phyloP scores from a whole-genome alignment of 1,139 yeast species.

The Meyerozyma smithsonii region DNA sequence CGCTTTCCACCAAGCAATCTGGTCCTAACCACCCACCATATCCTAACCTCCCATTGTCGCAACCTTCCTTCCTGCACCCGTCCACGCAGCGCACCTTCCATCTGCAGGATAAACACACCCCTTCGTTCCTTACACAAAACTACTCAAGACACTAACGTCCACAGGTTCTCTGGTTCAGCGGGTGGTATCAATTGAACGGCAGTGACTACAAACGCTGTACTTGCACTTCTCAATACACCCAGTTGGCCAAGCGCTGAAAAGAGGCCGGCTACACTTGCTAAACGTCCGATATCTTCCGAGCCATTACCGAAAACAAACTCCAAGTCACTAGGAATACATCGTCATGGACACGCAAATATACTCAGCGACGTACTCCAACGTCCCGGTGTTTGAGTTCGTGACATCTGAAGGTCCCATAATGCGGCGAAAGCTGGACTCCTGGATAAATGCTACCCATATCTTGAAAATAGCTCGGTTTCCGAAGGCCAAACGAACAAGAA shows the following conservation, averaged over 20 bases:
- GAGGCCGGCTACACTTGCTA: neutral
- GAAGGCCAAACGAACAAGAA: conserved; percentile 78
- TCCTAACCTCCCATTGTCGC: too few relatives aligned
- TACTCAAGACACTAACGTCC: neutral
- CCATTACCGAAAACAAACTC: neutral
- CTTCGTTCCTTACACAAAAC: conserved; percentile 3
- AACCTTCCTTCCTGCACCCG: neutral
- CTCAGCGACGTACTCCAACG: conserved; percentile 75
- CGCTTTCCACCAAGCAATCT: too few relatives aligned
- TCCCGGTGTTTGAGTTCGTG: conserved; percentile 62
- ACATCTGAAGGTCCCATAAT: conserved; percentile 74
- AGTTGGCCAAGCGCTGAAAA: neutral
- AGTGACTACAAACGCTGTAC: neutral
- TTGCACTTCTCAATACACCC: neutral
- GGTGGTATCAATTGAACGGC: neutral
- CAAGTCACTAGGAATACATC: neutral
- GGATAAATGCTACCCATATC: conserved; percentile 90
- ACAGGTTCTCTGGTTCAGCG: neutral
- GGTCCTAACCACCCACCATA: too few relatives aligned
- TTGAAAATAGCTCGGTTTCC: conserved; percentile 84
- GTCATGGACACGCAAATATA: conserved; percentile 43
- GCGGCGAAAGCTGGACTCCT: conserved; percentile 76
- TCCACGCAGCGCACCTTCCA: neutral
- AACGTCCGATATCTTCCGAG: neutral
- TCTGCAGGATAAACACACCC: neutral